Percentiles rank a stretch among this genome's conserved stretches.
These are phyloP conservation scores for Aspergillus sp. DNA, from an alignment of 2,329 filamentous ascomycete genomes.

Conservation along the genomic window DNA sequence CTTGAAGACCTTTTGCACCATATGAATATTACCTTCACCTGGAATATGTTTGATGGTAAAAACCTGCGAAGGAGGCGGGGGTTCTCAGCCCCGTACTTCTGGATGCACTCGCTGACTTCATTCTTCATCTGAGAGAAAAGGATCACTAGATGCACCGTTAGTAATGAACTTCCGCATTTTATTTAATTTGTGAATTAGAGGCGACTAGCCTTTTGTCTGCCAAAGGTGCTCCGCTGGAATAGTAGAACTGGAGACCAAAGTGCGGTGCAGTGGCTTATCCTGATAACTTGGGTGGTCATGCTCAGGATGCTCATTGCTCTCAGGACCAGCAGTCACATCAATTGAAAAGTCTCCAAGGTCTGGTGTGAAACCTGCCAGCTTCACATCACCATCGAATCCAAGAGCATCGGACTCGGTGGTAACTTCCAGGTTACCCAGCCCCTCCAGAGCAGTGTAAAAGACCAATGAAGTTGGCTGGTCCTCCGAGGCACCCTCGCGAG, in stretches of 20 bases:
- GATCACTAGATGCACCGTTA: constrained; percentile 37
- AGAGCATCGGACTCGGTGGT: constrained; percentile 48
- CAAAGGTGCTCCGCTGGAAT: constrained; percentile 68
- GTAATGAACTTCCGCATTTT: background rate
- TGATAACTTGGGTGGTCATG: constrained; percentile 60
- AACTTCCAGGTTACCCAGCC: constrained; percentile 62
- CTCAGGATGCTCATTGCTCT: constrained; percentile 54
- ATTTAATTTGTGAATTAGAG: background rate
- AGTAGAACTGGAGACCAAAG: constrained; percentile 67
- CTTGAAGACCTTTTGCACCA: constrained; percentile 87
- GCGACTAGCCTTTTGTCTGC: constrained; percentile 66
- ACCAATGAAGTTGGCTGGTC: constrained; percentile 71
- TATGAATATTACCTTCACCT: constrained; percentile 68
- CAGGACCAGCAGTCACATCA: constrained; percentile 67
- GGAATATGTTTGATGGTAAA: constrained; percentile 68
- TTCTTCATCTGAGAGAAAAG: constrained; percentile 60
- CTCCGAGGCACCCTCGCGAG: constrained; percentile 62
- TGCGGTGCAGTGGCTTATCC: constrained; percentile 69
- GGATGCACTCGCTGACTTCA: constrained; percentile 56
- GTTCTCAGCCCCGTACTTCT: constrained; percentile 58
- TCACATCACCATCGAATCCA: constrained; percentile 59
- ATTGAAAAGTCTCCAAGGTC: constrained; percentile 77
- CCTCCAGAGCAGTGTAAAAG: constrained; percentile 80
- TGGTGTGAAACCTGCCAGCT: constrained; percentile 63
- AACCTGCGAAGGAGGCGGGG: constrained; percentile 79